phyloP scores from a whole-genome alignment of 106 monocot species.

The Agapanthus africanus region DNA sequence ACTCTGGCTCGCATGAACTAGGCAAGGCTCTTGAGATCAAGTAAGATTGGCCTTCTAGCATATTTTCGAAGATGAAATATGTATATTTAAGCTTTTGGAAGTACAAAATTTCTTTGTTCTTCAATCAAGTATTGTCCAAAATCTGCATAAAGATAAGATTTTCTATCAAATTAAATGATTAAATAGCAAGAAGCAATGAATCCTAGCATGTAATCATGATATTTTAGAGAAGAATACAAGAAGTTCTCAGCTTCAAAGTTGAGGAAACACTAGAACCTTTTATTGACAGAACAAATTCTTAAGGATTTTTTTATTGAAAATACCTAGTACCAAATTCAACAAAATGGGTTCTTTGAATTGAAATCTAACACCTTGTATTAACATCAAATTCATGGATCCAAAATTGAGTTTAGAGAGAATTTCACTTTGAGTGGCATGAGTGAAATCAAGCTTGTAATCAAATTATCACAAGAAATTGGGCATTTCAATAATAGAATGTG shows the following conservation, averaged over 20 bases:
- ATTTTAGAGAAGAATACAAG: background rate
- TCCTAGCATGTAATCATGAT: background rate
- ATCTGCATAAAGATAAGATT: background rate
- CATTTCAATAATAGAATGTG: no score
- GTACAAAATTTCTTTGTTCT: background rate
- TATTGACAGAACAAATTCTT: background rate
- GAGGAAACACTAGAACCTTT: background rate
- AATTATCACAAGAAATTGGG: no score
- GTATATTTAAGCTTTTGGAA: background rate
- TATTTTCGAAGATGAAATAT: constrained; percentile 11
- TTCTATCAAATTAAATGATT: background rate
- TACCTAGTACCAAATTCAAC: no score
- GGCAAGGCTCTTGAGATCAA: constrained; percentile 54
- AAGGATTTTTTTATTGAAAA: no score
- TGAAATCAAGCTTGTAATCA: no score
- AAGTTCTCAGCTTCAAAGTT: background rate
- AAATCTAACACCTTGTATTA: no score
- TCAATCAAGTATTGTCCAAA: background rate
- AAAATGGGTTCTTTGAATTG: no score
- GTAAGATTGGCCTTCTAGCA: constrained; percentile 74
- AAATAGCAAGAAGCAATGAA: background rate
- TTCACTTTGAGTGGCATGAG: no score
- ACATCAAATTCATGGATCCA: no score
- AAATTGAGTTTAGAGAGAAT: no score
- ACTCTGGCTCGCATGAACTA: constrained; percentile 58